A percentile compares a stretch with the other conserved stretches of the same genome.
These are phyloP conservation scores for Trichomonascus vanleenenianus DNA, from an alignment of 805 yeast species.

Conservation along the genomic window DNA sequence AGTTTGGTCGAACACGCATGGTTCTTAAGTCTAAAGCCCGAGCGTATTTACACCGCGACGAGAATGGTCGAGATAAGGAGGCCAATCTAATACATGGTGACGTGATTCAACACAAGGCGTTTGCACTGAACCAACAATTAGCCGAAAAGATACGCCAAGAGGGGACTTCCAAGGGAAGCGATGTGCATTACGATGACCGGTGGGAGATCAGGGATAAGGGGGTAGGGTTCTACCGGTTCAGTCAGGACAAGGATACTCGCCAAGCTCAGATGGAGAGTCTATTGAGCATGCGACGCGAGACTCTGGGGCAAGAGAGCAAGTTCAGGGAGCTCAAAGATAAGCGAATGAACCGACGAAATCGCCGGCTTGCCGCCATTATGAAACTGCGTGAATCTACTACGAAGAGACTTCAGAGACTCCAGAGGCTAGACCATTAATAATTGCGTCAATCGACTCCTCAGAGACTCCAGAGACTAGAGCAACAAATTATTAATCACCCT, in stretches of 20 bases:
- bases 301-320: neutral
- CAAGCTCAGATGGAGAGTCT: constrained; percentile 15
- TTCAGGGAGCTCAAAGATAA: neutral
- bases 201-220: constrained; percentile 21
- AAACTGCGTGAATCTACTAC: neutral
- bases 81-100: constrained; percentile 13
- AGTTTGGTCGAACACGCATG: constrained; percentile 20
- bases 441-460: too few species aligned
- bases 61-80: neutral
- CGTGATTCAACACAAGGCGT: constrained; percentile 17
- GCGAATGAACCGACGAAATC: neutral
- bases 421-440: too few species aligned
- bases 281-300: neutral
- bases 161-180: constrained; percentile 2
- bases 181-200: constrained; percentile 16
- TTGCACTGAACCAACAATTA: constrained; percentile 3
- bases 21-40: constrained; percentile 6
- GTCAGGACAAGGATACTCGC: constrained; percentile 11
- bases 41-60: neutral
- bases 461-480: too few species aligned
- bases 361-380: neutral
- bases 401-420: too few species aligned
- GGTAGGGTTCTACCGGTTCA: constrained; percentile 19
- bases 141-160: neutral
- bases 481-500: too few species aligned